Evolutionary conservation across 352 stramenopile species (phyloP).

Genomic region (Thalassiosira tumida): DNA sequence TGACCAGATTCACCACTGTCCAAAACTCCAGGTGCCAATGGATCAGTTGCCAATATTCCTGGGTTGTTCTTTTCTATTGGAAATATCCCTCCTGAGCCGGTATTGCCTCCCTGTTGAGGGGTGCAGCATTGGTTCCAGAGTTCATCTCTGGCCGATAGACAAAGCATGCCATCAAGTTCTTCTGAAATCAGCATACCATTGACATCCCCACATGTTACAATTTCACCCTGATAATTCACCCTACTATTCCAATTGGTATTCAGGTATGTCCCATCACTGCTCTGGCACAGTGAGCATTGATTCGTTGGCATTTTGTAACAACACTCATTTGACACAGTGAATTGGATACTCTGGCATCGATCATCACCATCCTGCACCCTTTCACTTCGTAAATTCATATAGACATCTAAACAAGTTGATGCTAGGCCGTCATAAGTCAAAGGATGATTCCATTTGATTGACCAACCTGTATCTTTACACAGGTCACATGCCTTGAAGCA

Average conservation of each 20-base stretch:
- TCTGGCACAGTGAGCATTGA: slow-evolving; percentile 82
- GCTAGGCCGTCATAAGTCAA: slow-evolving; percentile 76
- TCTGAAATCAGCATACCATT: slow-evolving; percentile 81
- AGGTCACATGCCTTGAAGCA: slow-evolving; percentile 82
- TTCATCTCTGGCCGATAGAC: slow-evolving; percentile 68
- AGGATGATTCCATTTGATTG: slow-evolving; percentile 79
- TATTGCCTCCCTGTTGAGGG: neutral
- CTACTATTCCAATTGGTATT: slow-evolving; percentile 84
- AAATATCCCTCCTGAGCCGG: neutral
- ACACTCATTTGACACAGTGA: slow-evolving; percentile 74
- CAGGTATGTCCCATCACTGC: slow-evolving; percentile 76
- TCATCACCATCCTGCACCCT: slow-evolving; percentile 75
- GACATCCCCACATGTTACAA: slow-evolving; percentile 80
- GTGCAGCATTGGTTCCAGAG: slow-evolving; percentile 78
- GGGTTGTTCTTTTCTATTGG: neutral
- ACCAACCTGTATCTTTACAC: slow-evolving; percentile 70
- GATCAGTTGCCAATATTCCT: neutral
- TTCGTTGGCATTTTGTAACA: slow-evolving; percentile 80
- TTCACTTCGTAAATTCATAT: slow-evolving; percentile 79
- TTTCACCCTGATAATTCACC: slow-evolving; percentile 74
- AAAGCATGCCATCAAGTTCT: slow-evolving; percentile 79
- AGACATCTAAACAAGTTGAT: slow-evolving; percentile 82
- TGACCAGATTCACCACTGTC: neutral
- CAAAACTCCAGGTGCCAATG: neutral
- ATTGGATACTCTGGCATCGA: slow-evolving; percentile 77